Evolutionary conservation across 768 basidiomycete genomes (phyloP), one percentile per base, ranked within the genome.

Genomic region (Phallus indusiatus): DNA sequence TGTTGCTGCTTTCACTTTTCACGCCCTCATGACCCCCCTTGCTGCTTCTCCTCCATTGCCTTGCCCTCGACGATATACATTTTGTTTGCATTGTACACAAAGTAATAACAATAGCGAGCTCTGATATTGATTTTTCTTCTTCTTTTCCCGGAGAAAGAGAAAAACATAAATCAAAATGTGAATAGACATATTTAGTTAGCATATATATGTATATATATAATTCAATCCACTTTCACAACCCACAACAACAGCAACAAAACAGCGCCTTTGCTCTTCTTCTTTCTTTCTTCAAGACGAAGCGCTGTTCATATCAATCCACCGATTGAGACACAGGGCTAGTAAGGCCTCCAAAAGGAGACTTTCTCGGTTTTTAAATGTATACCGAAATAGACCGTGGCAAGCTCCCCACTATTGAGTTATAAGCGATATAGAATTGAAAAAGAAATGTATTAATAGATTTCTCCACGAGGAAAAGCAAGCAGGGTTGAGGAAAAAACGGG

Each of bases 251-350:
- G n/a, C n/a, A n/a, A n/a, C n/a, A n/a, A n/a, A n/a, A n/a, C n/a
- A n/a, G n/a, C n/a, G n/a, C n/a, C n/a, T n/a, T n/a, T 28, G 28
- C 28, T 28, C 28, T 28, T 28, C n/a, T 28, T 28, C 28, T 28
- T 28, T 28, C n/a, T 28, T 28, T 7, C 28, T 28, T 28, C 55
- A 56, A 58, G 11, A 60, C 33, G 28, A 54, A 66, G 78, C 69
- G 36, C 79, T 78, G 66, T 73, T 75, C 68, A 75, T 71, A 72
- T 88, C 88, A 67, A 88, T 70, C 86, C 86, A 89, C 60, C 88
- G 78, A 70, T 88, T 88, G 63, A 90, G 72, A 67, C 78, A 83
- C 55, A 90, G 74, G 7, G 88, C 76, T 46, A 89, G 71, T 60
- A 88, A 72, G 5, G 79, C 76, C 66, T 88, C 80, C 18, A 85